These are phyloP conservation scores for Coriolopsis trogii DNA, from an alignment of 1,284 basidiomycete species.

Conservation along the genomic window DNA sequence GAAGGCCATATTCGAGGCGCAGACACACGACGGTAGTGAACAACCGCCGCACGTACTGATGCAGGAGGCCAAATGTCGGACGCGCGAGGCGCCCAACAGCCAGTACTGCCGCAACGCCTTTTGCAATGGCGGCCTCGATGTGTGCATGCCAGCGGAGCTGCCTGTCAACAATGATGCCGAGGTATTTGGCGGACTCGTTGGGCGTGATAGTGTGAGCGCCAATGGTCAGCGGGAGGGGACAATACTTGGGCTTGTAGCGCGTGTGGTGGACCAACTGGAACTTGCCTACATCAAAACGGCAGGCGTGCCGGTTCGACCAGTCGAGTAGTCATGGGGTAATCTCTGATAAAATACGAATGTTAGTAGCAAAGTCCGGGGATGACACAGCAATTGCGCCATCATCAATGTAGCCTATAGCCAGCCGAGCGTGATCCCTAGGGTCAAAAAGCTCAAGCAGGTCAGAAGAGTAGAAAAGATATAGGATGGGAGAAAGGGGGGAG, in stretches of 20 bases:
- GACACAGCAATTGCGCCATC: slow-evolving; percentile 1
- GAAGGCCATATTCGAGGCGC: slow-evolving; percentile 6
- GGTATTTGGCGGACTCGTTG: not conserved
- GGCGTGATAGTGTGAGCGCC: not conserved
- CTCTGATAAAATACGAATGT: not conserved
- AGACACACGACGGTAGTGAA: not conserved
- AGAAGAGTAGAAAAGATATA: slow-evolving; percentile 12
- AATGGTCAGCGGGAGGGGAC: not conserved
- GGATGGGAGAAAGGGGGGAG: slow-evolving; percentile 9
- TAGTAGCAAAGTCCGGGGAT: not conserved
- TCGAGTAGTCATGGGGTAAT: not conserved
- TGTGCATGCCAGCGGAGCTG: slow-evolving; percentile 9
- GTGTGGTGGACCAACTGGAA: slow-evolving; percentile 4
- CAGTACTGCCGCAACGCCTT: not conserved
- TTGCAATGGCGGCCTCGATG: not conserved
- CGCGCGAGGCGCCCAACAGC: slow-evolving; percentile 1
- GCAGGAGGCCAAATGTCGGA: slow-evolving; percentile 2
- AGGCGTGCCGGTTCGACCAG: slow-evolving; percentile 9
- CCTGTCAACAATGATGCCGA: slow-evolving; percentile 4
- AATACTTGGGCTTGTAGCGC: not conserved
- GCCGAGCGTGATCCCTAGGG: not conserved
- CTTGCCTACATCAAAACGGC: slow-evolving; percentile 6
- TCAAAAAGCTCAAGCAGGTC: slow-evolving; percentile 7
- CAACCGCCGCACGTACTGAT: not conserved
- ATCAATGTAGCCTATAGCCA: slow-evolving; percentile 3